Conservation (phyloP, 306 rosid species). For the Cicer arietinum region DNA sequence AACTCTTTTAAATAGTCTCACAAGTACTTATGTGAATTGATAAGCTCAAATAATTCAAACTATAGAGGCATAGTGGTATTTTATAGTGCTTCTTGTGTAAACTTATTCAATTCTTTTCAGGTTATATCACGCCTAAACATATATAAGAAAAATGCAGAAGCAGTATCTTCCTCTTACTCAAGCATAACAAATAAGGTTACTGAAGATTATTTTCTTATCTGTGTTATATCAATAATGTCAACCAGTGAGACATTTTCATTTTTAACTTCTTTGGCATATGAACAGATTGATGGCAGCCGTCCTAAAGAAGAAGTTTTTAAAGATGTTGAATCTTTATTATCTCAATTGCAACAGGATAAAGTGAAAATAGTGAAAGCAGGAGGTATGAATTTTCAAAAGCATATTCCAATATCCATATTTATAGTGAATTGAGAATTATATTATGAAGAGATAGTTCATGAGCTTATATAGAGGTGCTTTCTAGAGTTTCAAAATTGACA, state of each 20-base stretch:
- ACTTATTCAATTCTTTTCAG: slow-evolving; percentile 49
- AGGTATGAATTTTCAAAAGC: slow-evolving; percentile 54
- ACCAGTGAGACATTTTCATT: slow-evolving; percentile 26
- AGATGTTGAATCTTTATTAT: slow-evolving; percentile 69
- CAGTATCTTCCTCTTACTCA: slow-evolving; percentile 69
- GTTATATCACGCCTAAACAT: slow-evolving; percentile 80
- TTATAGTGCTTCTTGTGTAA: neutral
- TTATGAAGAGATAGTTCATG: slow-evolving; percentile 31
- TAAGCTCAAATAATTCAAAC: too few relatives aligned
- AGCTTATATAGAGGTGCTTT: slow-evolving; percentile 5
- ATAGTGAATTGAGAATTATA: slow-evolving; percentile 10
- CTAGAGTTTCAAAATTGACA: slow-evolving; percentile 27
- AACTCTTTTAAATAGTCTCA: too few relatives aligned
- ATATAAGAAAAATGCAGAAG: slow-evolving; percentile 82
- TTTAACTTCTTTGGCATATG: slow-evolving; percentile 31
- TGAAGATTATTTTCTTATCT: slow-evolving; percentile 28
- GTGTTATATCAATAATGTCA: slow-evolving; percentile 31
- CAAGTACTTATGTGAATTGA: too few relatives aligned
- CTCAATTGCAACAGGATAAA: slow-evolving; percentile 61
- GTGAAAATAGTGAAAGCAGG: slow-evolving; percentile 52
- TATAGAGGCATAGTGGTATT: too few relatives aligned
- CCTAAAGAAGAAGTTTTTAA: slow-evolving; percentile 71
- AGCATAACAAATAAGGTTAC: slow-evolving; percentile 71
- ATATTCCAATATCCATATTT: slow-evolving; percentile 25
- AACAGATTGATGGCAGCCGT: slow-evolving; percentile 81